phyloP scores from a whole-genome alignment of 495 filamentous ascomycete genomes.

The Lichenothelia convexa region DNA sequence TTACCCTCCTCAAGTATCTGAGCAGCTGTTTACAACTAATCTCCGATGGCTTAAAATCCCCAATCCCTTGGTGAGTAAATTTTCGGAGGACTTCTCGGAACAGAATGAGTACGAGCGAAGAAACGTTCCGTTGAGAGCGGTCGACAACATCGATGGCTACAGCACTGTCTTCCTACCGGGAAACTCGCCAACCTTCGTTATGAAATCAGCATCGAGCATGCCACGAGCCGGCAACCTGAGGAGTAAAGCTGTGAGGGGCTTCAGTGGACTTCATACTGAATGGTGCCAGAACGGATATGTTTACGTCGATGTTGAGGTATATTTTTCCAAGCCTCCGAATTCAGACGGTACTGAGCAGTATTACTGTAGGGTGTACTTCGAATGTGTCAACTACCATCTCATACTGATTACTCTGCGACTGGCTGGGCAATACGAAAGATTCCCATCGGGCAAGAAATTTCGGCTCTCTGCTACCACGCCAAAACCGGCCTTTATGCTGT shows the following conservation, averaged over 20 bases:
- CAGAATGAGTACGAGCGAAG: slow-evolving; percentile 23
- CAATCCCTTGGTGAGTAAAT: slow-evolving; percentile 39
- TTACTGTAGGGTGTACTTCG: slow-evolving; percentile 37
- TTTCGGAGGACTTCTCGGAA: slow-evolving; percentile 23
- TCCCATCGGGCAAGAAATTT: slow-evolving; percentile 50
- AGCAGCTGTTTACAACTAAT: slow-evolving; percentile 16
- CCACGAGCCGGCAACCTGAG: slow-evolving; percentile 59
- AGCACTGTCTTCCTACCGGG: slow-evolving; percentile 69
- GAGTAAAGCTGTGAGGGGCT: slow-evolving; percentile 40
- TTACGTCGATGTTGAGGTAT: slow-evolving; percentile 45
- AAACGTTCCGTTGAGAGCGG: slow-evolving; percentile 35
- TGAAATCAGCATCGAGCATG: slow-evolving; percentile 54
- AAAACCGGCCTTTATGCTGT: slow-evolving; percentile 58
- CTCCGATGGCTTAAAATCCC: slow-evolving; percentile 63
- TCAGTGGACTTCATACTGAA: slow-evolving; percentile 53
- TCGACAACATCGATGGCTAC: slow-evolving; percentile 53
- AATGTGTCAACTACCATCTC: slow-evolving; percentile 45
- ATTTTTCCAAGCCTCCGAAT: background rate
- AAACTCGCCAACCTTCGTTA: slow-evolving; percentile 52
- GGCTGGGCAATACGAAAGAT: slow-evolving; percentile 53
- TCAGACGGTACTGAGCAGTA: slow-evolving; percentile 7
- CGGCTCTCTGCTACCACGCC: slow-evolving; percentile 55
- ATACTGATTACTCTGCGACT: slow-evolving; percentile 46
- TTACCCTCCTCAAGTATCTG: slow-evolving; percentile 21
- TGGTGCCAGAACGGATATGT: slow-evolving; percentile 67